Conservation (phyloP, 2,329 filamentous ascomycete species). For the Stenocarpella maydis region DNA sequence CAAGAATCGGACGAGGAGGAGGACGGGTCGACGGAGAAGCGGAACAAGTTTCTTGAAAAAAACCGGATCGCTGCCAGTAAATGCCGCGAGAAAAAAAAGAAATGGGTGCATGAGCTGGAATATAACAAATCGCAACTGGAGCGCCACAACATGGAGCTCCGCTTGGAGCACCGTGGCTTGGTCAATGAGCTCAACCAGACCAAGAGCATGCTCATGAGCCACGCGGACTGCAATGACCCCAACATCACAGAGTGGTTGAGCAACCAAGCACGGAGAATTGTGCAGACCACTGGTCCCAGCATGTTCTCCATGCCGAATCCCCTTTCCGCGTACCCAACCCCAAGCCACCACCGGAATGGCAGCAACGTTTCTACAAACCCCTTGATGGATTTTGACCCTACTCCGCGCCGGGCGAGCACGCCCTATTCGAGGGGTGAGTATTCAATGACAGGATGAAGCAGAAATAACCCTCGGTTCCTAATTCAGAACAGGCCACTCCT, state of each 20-base stretch:
- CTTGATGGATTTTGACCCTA: slow-evolving; percentile 5
- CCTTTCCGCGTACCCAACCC: slow-evolving; percentile 5
- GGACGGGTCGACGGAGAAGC: slow-evolving; percentile 28
- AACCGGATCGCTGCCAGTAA: slow-evolving; percentile 79
- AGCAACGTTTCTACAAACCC: slow-evolving; percentile 31
- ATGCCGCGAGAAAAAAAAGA: slow-evolving; percentile 73
- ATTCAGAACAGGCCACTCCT: slow-evolving; percentile 1
- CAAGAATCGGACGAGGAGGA: slow-evolving; percentile 40
- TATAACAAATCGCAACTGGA: slow-evolving; percentile 55
- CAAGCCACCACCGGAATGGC: slow-evolving; percentile 42
- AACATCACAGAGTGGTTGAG: slow-evolving; percentile 64
- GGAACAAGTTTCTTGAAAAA: slow-evolving; percentile 69
- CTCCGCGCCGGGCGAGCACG: slow-evolving; percentile 18
- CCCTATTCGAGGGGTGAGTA: slow-evolving; percentile 25
- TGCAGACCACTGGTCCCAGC: slow-evolving; percentile 38
- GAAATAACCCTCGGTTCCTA: background rate
- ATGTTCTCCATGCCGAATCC: slow-evolving; percentile 30
- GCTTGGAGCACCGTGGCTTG: slow-evolving; percentile 52
- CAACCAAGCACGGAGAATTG: slow-evolving; percentile 59
- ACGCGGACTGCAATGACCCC: slow-evolving; percentile 59
- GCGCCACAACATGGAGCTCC: slow-evolving; percentile 51
- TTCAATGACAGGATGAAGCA: background rate
- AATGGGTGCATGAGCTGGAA: slow-evolving; percentile 60
- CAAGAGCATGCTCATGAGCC: slow-evolving; percentile 60
- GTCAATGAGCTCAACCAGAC: slow-evolving; percentile 55